Base-by-base conservation (phyloP, 352 stramenopile species). In the Globisporangium apiculatum region DNA sequence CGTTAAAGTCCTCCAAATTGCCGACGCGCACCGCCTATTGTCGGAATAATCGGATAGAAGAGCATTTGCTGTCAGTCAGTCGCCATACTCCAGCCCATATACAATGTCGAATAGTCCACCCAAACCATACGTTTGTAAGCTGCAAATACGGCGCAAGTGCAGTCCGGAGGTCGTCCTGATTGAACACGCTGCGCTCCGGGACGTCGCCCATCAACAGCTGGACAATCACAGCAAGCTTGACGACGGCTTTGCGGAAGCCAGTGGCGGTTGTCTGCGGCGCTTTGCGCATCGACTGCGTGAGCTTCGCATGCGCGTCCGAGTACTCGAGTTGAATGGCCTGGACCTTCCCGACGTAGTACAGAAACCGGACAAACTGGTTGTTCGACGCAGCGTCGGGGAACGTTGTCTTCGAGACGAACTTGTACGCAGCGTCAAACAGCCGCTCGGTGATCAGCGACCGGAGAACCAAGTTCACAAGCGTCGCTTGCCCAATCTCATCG, bases 191-290 rank as follows among this genome's bases (percentile, higher is more conserved):
- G 53, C 96, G 87, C 64, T 99, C 96, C 0, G 97, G 97, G 41
- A 99, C 96, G 66, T 99, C 96, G 51, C 96, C 97, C 90, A 99
- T 98, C 45, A 99, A 84, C 55, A 99, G 71, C 74, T 99, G 95
- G 18, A 99, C 96, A 37, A 99, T 97, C 60, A 98, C 86, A 31
- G 96, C 81, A 24, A 99, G 89, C 61, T 98, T 97, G 65, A 98
- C 91, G n/a, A 97, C 92, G 35, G 90, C 89, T 57, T 95, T 89
- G n/a, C 94, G 87, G 67, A 99, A 99, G 36, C 95, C 97, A 42
- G 97, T 73, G 3, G 91, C 97, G 43, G 95, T 98, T 69, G 97
- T 98, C 41, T 94, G 89, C 8, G 97, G 96, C 24, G 94, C 91
- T 72, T 99, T 99, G 49, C 97, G 90, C 37, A 98, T 89, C 46